A percentile compares a stretch with the other conserved stretches of the same genome.
Evolutionary conservation across 1,284 basidiomycete genomes (phyloP).

Genomic region (Kalmanozyma brasiliensis): DNA sequence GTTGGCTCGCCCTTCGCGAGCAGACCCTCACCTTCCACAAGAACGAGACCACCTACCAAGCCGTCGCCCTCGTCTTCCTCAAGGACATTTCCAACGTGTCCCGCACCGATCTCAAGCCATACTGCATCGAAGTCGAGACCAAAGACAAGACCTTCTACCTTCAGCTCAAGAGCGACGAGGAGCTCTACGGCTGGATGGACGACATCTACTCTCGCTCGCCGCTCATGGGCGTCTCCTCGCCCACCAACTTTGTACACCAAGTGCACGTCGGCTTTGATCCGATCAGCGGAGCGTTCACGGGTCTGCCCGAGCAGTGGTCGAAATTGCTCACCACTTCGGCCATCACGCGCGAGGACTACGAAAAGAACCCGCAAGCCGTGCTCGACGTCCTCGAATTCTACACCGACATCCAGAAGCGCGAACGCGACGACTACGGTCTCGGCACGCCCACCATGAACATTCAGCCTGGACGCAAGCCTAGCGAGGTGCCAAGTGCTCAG

Average conservation of each 20-base stretch:
- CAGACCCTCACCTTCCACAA: slow-evolving; percentile 86
- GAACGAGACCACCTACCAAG: slow-evolving; percentile 80
- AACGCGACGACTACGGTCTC: slow-evolving; percentile 76
- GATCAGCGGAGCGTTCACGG: slow-evolving; percentile 90
- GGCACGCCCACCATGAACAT: slow-evolving; percentile 65
- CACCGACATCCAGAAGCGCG: slow-evolving; percentile 94
- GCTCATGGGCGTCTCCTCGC: slow-evolving; percentile 89
- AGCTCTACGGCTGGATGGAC: slow-evolving; percentile 95
- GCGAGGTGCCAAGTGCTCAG: slow-evolving; percentile 30
- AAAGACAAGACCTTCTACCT: slow-evolving; percentile 81
- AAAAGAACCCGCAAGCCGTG: slow-evolving; percentile 94
- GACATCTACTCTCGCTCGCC: slow-evolving; percentile 93
- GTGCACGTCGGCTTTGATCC: slow-evolving; percentile 98
- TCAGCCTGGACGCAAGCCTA: slow-evolving; percentile 57
- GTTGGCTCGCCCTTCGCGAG: slow-evolving; percentile 88
- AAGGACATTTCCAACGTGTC: slow-evolving; percentile 86
- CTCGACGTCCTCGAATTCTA: slow-evolving; percentile 98
- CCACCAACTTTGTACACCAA: slow-evolving; percentile 97
- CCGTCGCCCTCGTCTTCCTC: slow-evolving; percentile 76
- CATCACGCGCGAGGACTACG: slow-evolving; percentile 97
- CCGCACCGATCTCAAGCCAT: slow-evolving; percentile 90
- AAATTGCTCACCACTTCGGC: slow-evolving; percentile 93
- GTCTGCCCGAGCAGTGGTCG: slow-evolving; percentile 96
- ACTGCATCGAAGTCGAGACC: slow-evolving; percentile 81
- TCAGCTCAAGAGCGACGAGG: slow-evolving; percentile 91